Evolutionary conservation across 2,329 filamentous ascomycete species (phyloP).

Genomic region (Hypocrella siamensis): DNA sequence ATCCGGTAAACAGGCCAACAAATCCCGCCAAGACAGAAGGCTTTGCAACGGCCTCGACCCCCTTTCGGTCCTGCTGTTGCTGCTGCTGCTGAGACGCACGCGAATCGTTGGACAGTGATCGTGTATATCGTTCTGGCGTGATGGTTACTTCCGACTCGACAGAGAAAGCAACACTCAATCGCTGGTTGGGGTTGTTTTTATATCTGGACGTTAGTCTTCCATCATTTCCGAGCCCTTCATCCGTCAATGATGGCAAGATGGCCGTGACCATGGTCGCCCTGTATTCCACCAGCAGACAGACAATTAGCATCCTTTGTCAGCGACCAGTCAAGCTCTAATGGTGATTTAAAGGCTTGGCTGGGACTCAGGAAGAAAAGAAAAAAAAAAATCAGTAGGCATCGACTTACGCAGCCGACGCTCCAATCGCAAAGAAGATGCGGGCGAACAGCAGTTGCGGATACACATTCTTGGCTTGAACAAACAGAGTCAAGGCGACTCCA

Average conservation of each 20-base stretch:
- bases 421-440: constrained; percentile 74
- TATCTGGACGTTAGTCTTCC: constrained; percentile 11
- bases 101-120: constrained; percentile 16
- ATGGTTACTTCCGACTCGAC: constrained; percentile 63
- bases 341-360: too few species aligned
- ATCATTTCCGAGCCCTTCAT: constrained; percentile 23
- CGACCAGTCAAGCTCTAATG: neutral
- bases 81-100: constrained; percentile 5
- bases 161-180: constrained; percentile 48
- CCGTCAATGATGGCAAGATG: constrained; percentile 60
- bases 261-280: constrained; percentile 93
- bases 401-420: constrained; percentile 69
- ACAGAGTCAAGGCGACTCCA: constrained; percentile 57
- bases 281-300: neutral
- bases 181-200: constrained; percentile 23
- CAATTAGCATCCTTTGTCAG: neutral
- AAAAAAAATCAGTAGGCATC: neutral
- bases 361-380: neutral
- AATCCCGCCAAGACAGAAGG: constrained; percentile 61
- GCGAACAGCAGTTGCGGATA: constrained; percentile 81
- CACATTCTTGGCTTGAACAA: constrained; percentile 74
- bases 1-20: constrained; percentile 84
- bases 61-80: constrained; percentile 6
- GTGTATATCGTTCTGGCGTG: constrained; percentile 45
- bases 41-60: constrained; percentile 20